Conservation (phyloP, 306 rosid species). For the Coriaria nepalensis region DNA sequence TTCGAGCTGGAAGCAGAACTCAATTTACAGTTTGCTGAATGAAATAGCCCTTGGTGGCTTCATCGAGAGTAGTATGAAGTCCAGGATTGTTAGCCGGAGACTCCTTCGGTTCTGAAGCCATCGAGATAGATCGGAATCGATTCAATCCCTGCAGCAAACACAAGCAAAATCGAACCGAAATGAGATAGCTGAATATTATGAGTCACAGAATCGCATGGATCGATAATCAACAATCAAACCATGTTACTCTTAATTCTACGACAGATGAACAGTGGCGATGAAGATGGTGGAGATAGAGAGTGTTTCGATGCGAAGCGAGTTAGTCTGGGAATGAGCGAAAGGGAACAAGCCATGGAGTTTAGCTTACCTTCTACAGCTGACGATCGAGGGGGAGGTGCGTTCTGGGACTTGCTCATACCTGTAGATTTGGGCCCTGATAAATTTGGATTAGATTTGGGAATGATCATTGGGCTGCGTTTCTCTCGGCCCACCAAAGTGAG, state of each 20-base stretch:
- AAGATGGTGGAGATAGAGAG: slow-evolving; percentile 6
- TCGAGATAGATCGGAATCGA: slow-evolving; percentile 43
- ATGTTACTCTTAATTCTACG: slow-evolving; percentile 18
- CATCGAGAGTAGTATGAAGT: slow-evolving; percentile 50
- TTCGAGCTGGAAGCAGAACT: too few species aligned
- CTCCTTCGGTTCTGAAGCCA: slow-evolving; percentile 69
- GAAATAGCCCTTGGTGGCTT: slow-evolving; percentile 71
- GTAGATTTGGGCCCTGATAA: too few species aligned
- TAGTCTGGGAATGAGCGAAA: slow-evolving; percentile 25
- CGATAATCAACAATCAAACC: slow-evolving; percentile 20
- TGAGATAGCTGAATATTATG: neutral
- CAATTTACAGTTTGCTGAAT: slow-evolving; percentile 75
- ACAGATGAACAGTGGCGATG: slow-evolving; percentile 23
- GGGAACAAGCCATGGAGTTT: slow-evolving; percentile 27
- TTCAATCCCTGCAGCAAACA: slow-evolving; percentile 25
- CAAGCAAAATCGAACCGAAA: neutral
- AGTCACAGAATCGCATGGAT: neutral
- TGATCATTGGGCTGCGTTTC: too few species aligned
- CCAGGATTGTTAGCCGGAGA: slow-evolving; percentile 66
- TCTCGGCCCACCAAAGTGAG: too few species aligned
- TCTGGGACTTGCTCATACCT: too few species aligned
- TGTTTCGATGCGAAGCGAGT: slow-evolving; percentile 23
- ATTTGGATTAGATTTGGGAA: too few species aligned
- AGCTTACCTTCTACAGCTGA: neutral
- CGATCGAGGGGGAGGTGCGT: neutral